Evolutionary conservation across 139 green algal species (phyloP), one percentile per base, ranked within the genome.

Genomic region (Gonium pectorale): DNA sequence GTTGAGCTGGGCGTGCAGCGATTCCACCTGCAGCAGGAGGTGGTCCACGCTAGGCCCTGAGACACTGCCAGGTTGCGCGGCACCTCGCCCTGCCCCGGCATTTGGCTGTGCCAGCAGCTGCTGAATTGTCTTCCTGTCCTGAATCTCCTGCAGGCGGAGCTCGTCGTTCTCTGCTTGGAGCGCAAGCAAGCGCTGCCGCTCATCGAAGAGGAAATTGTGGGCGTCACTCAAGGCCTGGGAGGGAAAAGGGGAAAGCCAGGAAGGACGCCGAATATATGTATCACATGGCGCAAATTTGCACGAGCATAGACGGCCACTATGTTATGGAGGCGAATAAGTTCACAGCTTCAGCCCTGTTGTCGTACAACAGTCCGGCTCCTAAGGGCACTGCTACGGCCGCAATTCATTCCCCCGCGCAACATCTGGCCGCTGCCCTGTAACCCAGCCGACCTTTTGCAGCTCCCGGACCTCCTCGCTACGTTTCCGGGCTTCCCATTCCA

Each of bases 161-260:
- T 95, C 92, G 67, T 97, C 95, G 79, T 97, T 97, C 77, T 97
- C 94, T 4, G 93, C 91, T 43, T 97, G 94, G 33, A 97, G 84
- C 19, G 86, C 85, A 41, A 98, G 90, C 51, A 98, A 73, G 3
- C 95, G 92, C 87, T 96, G 92, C 22, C 95, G 86, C 88, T 98
- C 95, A 64, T 97, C 94, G 88, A 97, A 98, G 17, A 98, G 86
- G 70, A 91, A 96, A 33, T 91, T 94, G 84, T 98, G 95, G 0
- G 95, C 92, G 72, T 96, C 92, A 67, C 90, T 94, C 2, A 98
- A 86, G 0, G 95, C 95, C 94, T 98, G 91, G 7, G 4, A 44
- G 70, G 46, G 21, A 44, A 31, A 64, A 19, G 44, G 22, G 19
- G 11, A 63, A 8, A 63, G 9, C 5, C 6, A 63, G 54, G 22